These are phyloP conservation scores for Solanum megistacrolobum DNA, from an alignment of 257 asterid species.

Conservation along the genomic window DNA sequence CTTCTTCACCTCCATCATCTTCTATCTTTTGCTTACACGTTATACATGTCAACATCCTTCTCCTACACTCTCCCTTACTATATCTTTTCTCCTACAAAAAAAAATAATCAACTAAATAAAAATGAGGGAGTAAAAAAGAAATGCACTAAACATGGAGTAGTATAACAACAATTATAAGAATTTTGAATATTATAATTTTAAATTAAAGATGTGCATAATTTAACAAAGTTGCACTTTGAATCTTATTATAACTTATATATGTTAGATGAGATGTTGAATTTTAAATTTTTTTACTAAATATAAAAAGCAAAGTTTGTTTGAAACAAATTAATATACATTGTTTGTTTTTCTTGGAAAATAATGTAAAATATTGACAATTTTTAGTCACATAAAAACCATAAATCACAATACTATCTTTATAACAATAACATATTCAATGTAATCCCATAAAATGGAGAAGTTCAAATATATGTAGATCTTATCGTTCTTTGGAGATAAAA, in stretches of 20 bases:
- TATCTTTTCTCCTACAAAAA: background rate
- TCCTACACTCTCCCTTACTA: background rate
- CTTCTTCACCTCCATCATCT: constrained; percentile 54
- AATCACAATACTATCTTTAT: background rate
- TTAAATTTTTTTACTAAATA: background rate
- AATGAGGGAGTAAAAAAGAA: background rate
- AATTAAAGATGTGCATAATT: background rate
- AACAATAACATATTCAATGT: background rate
- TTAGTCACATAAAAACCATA: background rate
- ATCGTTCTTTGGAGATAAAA: background rate
- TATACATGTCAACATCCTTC: constrained; percentile 93
- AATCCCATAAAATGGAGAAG: background rate
- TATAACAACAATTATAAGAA: background rate
- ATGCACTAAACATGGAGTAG: background rate
- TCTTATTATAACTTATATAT: background rate
- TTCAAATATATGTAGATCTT: too few species aligned
- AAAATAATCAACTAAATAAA: background rate
- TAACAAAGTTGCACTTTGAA: background rate
- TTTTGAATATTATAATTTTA: background rate
- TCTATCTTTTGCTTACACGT: constrained; percentile 76
- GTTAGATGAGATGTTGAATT: background rate
- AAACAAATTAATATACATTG: background rate
- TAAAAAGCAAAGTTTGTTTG: background rate
- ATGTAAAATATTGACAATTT: background rate
- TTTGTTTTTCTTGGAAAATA: background rate